Conservation (phyloP, 192 early-diverging fungal genomes). For the Coemansia sp. region DNA sequence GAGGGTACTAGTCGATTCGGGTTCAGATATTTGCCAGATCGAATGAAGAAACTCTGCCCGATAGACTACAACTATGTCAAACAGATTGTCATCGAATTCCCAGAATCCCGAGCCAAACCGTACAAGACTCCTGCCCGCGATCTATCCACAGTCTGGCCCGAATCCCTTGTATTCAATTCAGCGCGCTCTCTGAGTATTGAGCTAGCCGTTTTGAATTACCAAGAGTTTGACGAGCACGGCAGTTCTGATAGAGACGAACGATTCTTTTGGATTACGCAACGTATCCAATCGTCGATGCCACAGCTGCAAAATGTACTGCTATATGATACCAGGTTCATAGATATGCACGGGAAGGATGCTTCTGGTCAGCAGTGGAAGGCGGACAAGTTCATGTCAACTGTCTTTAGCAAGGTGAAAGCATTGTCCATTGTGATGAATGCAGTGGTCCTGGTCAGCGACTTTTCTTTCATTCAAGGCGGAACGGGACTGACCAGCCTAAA, state of each 20-base stretch:
- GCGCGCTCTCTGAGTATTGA: neutral
- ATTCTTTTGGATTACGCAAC: neutral
- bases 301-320: neutral
- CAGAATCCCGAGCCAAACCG: neutral
- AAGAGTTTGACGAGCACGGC: neutral
- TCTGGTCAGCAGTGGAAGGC: neutral
- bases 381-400: neutral
- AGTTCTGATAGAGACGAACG: neutral
- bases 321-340: neutral
- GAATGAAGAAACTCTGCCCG: neutral
- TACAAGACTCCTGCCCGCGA: neutral
- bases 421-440: neutral
- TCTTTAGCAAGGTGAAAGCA: neutral
- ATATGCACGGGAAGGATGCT: neutral
- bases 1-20: neutral
- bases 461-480: neutral
- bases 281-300: neutral
- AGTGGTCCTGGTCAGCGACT: neutral
- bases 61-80: neutral
- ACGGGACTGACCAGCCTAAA: neutral
- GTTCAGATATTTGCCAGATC: neutral
- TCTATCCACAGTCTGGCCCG: neutral
- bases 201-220: neutral
- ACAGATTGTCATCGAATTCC: neutral
- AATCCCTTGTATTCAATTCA: neutral